Percentiles rank a stretch among this genome's conserved stretches.
Evolutionary conservation across 139 green algal genomes (phyloP).

Genomic region (Chlorella sp.): DNA sequence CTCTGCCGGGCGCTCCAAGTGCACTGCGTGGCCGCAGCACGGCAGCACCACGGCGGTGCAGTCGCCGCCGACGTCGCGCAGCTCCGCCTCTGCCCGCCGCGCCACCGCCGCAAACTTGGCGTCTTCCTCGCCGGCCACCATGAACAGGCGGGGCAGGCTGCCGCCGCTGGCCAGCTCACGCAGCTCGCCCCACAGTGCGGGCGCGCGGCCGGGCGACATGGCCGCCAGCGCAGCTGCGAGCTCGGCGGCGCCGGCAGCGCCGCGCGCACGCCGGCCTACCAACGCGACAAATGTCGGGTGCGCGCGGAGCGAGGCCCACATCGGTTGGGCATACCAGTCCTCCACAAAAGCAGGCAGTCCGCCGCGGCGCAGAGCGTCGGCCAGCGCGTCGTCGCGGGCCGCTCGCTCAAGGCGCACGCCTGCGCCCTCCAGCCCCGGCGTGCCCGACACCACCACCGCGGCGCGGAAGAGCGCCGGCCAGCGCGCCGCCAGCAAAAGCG

Average conservation of each 20-base stretch:
- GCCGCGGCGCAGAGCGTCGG: constrained; percentile 31
- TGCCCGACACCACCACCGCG: constrained; percentile 57
- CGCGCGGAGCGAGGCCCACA: constrained; percentile 65
- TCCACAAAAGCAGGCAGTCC: constrained; percentile 60
- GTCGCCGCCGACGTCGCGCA: neutral
- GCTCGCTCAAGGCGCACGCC: constrained; percentile 37
- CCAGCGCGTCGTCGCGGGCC: constrained; percentile 54
- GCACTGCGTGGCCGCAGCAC: constrained; percentile 63
- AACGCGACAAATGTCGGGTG: constrained; percentile 33
- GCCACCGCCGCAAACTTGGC: constrained; percentile 71
- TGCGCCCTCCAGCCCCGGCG: constrained; percentile 30
- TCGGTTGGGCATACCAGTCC: constrained; percentile 71
- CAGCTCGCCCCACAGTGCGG: constrained; percentile 34
- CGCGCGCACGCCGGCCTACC: neutral
- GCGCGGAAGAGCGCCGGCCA: constrained; percentile 29
- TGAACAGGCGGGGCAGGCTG: constrained; percentile 42
- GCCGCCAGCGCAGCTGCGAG: constrained; percentile 44
- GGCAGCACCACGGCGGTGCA: constrained; percentile 20
- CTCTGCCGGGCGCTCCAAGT: constrained; percentile 61
- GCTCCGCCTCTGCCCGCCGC: neutral
- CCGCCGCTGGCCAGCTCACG: constrained; percentile 14
- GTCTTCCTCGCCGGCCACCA: constrained; percentile 64
- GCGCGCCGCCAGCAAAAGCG: constrained; percentile 47
- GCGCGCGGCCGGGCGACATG: constrained; percentile 56
- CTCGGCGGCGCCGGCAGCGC: neutral